These are phyloP conservation scores for Stentor coeruleus DNA, from an alignment of 73 alveolate genomes.

Conservation along the genomic window DNA sequence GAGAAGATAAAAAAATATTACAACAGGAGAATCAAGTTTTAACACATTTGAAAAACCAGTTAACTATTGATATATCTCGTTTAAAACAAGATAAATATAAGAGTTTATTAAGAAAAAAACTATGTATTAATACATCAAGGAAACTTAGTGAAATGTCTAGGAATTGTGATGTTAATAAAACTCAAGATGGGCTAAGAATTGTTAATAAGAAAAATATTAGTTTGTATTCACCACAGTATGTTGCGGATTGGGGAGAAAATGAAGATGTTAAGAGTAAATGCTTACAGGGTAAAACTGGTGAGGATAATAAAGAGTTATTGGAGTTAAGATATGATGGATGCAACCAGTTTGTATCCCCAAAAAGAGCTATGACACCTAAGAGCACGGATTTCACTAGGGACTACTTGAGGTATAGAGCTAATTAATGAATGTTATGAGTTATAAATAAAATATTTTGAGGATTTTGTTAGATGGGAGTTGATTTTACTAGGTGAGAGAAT, in stretches of 20 bases:
- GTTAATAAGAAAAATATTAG: background rate
- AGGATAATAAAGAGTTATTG: background rate
- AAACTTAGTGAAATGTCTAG: background rate
- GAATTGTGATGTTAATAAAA: background rate
- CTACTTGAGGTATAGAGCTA: background rate
- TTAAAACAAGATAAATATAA: background rate
- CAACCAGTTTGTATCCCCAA: background rate
- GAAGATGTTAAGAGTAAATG: background rate
- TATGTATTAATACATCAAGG: background rate
- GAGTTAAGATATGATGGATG: background rate
- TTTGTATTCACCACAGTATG: no score
- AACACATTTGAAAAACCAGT: no score
- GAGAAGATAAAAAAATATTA: no score
- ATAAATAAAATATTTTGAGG: no score
- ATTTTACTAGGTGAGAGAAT: no score
- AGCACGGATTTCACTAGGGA: background rate
- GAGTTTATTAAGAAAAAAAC: background rate
- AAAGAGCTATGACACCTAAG: background rate
- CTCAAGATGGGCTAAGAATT: background rate
- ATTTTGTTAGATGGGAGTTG: no score
- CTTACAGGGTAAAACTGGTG: background rate
- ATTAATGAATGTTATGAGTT: no score
- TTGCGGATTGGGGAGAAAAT: background rate
- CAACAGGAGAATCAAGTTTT: background rate
- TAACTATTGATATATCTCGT: background rate